Base-by-base conservation (phyloP, 225 moss, liverwort and hornwort genomes). In the Straminergon stramineum region DNA sequence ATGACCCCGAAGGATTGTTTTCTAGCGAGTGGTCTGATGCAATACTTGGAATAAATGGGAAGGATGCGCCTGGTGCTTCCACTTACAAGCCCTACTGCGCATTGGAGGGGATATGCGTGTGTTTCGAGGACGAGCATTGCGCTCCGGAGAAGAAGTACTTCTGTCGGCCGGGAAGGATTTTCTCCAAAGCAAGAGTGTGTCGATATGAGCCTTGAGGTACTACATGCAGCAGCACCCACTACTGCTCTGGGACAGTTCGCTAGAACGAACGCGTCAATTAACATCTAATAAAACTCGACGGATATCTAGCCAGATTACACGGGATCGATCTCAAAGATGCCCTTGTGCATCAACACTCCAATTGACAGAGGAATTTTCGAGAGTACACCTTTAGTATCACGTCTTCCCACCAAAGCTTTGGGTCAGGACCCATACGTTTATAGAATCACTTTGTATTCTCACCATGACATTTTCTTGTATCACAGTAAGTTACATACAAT, bases 61-160 rank as follows among this genome's bases (percentile, higher is more conserved):
- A 71, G 43, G 62, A 35, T 30, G 88, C 88, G 20, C 61, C 35
- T 1, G 48, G 70, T 17, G 87, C 86, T 16, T 85, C 90, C 37
- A 85, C 39, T 6, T 77, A 87, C 43, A 68, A 86, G 71, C 91
- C 90, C 32, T 91, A 79, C 52, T 95, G 93, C 45, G 93, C 89
- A 8, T 62, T 92, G 31, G 90, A 92, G 75, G 95, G 95, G 16
- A 19, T 92, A 31, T 94, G 94, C 37, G 86, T 92, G 30, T 94
- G 91, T 83, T 75, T 51, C 7, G 5, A 90, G 64, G 94, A 95
- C 68, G 81, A 75, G 30, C 94, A 95, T 45, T 95, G 92, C 73
- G 89, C 67, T 41, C 90, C 90, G 27, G 77, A 89, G 28, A 67
- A 78, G 52, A 79, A 87, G 43, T 93, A 87, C 62, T 92, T 94